Conservation (phyloP, 805 yeast genomes). For the Suhomyces xylopsoci region DNA sequence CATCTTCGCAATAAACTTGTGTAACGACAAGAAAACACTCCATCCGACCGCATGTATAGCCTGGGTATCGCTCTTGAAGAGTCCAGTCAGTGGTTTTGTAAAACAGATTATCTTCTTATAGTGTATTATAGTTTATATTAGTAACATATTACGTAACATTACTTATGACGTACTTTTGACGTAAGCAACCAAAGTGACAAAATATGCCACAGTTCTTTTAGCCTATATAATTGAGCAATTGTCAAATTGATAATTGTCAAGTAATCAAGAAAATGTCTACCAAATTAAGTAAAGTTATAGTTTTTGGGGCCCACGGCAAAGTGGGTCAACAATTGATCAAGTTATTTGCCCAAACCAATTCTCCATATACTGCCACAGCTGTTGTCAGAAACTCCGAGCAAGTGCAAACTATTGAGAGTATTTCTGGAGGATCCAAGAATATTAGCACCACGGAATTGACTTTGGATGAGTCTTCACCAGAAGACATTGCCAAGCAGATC, state of each 20-base stretch:
- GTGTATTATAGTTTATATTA: slow-evolving; percentile 6
- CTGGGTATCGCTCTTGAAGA: neutral
- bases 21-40: neutral
- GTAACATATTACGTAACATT: slow-evolving; percentile 1
- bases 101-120: slow-evolving; percentile 4
- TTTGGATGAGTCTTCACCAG: slow-evolving; percentile 33
- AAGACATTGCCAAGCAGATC: slow-evolving; percentile 34
- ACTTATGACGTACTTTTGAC: neutral
- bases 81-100: neutral
- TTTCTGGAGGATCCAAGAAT: slow-evolving; percentile 29
- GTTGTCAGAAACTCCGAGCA: slow-evolving; percentile 48
- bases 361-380: slow-evolving; percentile 32
- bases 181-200: neutral
- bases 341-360: slow-evolving; percentile 23
- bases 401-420: slow-evolving; percentile 31
- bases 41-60: neutral
- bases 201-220: neutral
- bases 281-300: slow-evolving; percentile 10
- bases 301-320: slow-evolving; percentile 63
- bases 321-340: slow-evolving; percentile 49
- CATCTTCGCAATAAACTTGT: neutral
- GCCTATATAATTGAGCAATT: too few species aligned
- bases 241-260: neutral
- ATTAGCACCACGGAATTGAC: slow-evolving; percentile 35
- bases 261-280: neutral